Base-by-base conservation (phyloP, 345 rosid species). In the Populus ilicifolia region DNA sequence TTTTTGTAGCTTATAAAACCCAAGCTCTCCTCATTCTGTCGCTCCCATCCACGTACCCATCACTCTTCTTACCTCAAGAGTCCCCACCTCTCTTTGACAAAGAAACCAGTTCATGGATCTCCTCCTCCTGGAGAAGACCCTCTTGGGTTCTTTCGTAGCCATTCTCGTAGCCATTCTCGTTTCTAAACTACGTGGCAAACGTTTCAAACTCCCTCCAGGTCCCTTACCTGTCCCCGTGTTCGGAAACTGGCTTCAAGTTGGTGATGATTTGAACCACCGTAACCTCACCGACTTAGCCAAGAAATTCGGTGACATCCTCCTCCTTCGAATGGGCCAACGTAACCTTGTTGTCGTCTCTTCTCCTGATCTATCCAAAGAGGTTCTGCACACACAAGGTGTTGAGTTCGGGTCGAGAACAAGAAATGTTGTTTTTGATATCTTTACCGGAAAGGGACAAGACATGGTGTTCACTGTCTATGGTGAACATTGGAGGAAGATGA, bases 211-310 rank as follows among this genome's bases (percentile, higher is more conserved):
- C 10, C 99, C 99, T 1, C 99, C 99, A 0, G 99, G 98, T 6
- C 99, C 99, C 6, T 8, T 89, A 5, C 92, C 99, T 3, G 85
- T 96, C 16, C 99, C 99, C 0, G 72, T 94, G 1, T 92, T 96
- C 81, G 99, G 99, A 14, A 96, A 96, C 85, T 96, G 99, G 99
- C 91, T 96, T n/a, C 98, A 96, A 62, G 99, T 96, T 50, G 99
- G 99, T 30, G 98, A 96, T 68, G 99, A 96, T 80, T 77, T 96
- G 29, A 94, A 96, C 89, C 98, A 96, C 88, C 95, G 93, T 8
- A 96, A 92, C 67, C 89, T 96, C 77, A 82, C 88, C 25, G 97
- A 94, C 69, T 77, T 89, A 25, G 95, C 99, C 63, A 90, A 83
- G 77, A 92, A 86, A 76, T 91, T 86, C 69, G 90, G 99, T 23